Base-by-base conservation (phyloP, 2,329 filamentous ascomycete genomes). In the Leptoxyphium fumago region DNA sequence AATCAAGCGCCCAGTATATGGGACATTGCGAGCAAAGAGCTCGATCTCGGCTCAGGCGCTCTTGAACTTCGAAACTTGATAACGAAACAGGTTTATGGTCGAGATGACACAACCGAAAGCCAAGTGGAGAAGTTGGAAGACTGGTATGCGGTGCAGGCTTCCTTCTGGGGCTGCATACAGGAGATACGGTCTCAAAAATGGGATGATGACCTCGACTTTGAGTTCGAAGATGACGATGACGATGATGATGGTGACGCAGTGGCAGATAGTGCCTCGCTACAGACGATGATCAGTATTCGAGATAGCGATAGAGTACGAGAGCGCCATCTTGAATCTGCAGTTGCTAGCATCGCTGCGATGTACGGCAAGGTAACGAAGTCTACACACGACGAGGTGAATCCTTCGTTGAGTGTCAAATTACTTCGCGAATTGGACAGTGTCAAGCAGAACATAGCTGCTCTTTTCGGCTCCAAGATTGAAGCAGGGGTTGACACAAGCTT, bases 121-220 rank as follows among this genome's bases (percentile, higher is more conserved):
- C 75, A 80, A 0, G 68, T 80, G 1, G 67, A 72, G 10, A 69
- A 72, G 39, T 91, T 91, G 56, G 71, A 77, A 46, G 71, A 72
- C 1, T 95, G 88, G 87, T 74, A 78, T 39, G 68, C 70, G n/a
- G 74, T 80, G 5, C 75, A 93, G n/a, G 74, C 80, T 47, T 76
- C 79, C 43, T 74, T 83, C 11, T 72, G 72, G 38, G 66, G 69
- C 14, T 69, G 80, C 2, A 73, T 87, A 7, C 75, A 78, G 36
- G 70, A 75, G 46, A 72, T 91, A 52, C 75, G 70, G 47, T 73
- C 74, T 40, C 77, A 80, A 50, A 74, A 77, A 45, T 88, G 84
- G 82, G 81, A 88, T 49, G 80, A 84, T 44, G 81, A 84, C 47
- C 71, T 79, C 26, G 65, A 68, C 42, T 77, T 82, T 42, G 64